Evolutionary conservation across 2,329 filamentous ascomycete genomes (phyloP), one percentile per base, ranked within the genome.

Genomic region (Ramichloridium luteum): DNA sequence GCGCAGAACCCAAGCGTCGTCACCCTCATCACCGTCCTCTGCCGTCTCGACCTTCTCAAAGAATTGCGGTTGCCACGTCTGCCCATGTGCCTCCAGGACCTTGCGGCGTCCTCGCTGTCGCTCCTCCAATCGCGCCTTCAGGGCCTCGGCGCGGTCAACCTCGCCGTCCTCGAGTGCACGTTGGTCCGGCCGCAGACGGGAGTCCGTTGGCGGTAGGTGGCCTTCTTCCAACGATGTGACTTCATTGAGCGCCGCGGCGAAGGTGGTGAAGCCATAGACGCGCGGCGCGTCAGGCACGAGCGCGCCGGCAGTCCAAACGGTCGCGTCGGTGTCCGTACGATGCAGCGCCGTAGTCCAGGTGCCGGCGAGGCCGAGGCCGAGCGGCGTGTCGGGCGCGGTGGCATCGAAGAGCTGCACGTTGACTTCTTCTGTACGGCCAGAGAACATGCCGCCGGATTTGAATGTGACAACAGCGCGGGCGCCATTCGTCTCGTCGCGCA

Each of bases 381-480:
- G 70, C 13, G 74, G 66, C 14, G 62, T 58, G 25, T 83, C 84
- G 1, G 68, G 58, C 4, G 36, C 35, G 3, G 36, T 13, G n/a
- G 44, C 35, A 36, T 78, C 76, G 44, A 77, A 78, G 1, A 77
- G 70, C 46, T 86, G 77, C 5, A 88, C 78, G 20, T 71, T 67
- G 6, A 96, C 81, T 39, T 98, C 90, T 57, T 98, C 90, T 39
- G 80, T 80, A 35, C 90, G 76, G 10, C 90, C 90, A 17, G 88
- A 86, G 60, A 96, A 98, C 83, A 98, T 93, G 43, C 90, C 88
- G 52, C 90, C 92, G 34, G 79, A 74, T 54, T 90, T 92, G 63
- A 98, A 98, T 35, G 88, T 85, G 28, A 84, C 74, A n/a, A 78
- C 68, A 1, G 85, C 82, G 53, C 83, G 86, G 44, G 80, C 75